Conservation (phyloP, 768 basidiomycete genomes). For the Lactarius hengduanensis region DNA sequence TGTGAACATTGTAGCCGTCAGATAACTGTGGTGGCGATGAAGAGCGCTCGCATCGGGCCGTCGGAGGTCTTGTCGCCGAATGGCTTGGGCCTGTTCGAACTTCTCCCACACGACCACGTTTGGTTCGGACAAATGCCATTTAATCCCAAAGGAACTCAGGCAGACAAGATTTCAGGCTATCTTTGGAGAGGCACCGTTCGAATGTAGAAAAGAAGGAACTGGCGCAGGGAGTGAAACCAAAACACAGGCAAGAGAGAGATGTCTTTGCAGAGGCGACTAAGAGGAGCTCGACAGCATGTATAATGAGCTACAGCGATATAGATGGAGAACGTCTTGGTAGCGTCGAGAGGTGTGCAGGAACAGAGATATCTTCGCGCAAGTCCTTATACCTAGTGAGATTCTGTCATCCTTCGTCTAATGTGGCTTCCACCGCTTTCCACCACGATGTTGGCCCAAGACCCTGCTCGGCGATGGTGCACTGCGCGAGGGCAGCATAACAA, state of each 20-base stretch:
- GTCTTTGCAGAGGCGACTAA: slow-evolving; percentile 34
- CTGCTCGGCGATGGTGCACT: slow-evolving; percentile 84
- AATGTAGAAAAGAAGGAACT: slow-evolving; percentile 45
- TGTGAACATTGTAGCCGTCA: too few species aligned
- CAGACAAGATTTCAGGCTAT: too few species aligned
- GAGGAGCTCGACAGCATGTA: slow-evolving; percentile 60
- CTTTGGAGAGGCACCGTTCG: too few species aligned
- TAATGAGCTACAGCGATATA: slow-evolving; percentile 68
- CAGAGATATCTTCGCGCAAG: slow-evolving; percentile 55
- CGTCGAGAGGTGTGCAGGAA: slow-evolving; percentile 53
- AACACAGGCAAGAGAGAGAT: slow-evolving; percentile 34
- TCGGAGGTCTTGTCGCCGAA: too few species aligned
- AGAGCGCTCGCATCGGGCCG: too few species aligned
- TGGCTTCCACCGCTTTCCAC: slow-evolving; percentile 60
- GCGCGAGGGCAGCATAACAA: neutral
- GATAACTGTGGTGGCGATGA: too few species aligned
- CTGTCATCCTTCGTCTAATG: slow-evolving; percentile 41
- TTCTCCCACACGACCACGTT: too few species aligned
- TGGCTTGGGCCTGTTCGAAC: too few species aligned
- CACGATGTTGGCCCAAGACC: slow-evolving; percentile 74
- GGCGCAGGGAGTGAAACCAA: slow-evolving; percentile 41
- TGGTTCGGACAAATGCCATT: too few species aligned
- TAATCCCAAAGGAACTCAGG: too few species aligned
- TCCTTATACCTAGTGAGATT: slow-evolving; percentile 16
- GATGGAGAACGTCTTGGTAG: slow-evolving; percentile 44